Base-by-base conservation (phyloP, 2,329 filamentous ascomycete species). In the Blastomyces parvus region DNA sequence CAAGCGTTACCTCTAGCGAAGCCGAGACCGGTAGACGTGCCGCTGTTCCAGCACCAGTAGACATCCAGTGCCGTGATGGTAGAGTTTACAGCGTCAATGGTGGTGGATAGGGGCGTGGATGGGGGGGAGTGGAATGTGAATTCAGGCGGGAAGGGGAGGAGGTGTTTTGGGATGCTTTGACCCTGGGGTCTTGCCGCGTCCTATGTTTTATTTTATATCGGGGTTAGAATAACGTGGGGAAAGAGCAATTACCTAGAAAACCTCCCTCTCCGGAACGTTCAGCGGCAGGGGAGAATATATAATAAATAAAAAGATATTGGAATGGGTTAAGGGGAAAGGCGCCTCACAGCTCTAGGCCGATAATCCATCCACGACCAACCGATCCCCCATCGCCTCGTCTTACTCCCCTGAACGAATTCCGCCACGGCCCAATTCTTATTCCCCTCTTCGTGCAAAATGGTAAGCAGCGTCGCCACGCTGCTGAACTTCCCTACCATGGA, bases 401-500 rank as follows among this genome's bases (percentile, higher is more conserved):
- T 88, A 57, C 78, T 85, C 0, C 89, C 90, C 64, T 93, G 90
- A 0, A 90, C 80, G 67, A 97, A 88, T 66, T 89, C 86, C 0
- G 88, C 88, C 0, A 96, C 84, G 0, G 91, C 92, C 69, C 87
- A 97, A 72, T 97, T 99, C 46, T 80, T 79, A 46, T 95, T 82
- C 0, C 77, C 79, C 11, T 81, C 72, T 2, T 81, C 76, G 19
- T 83, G 82, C 3, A 86, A 74, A 8, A 88, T 79, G 60, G 81
- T 80, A 6, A 86, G 80, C 0, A 96, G 77, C 0, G 88, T 74
- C 0, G 80, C 78, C 0, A 88, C 80, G 2, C 90, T 79, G 67
- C 88, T 92, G 38, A 90, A 79, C 70, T 95, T 95, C 0, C 93
- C 92, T 0, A 97, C 80, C 90, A 97, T 95, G 62, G 87, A 86